Evolutionary conservation across 306 rosid species (phyloP), one percentile per base, ranked within the genome.

Genomic region (Casuarina equisetifolia): DNA sequence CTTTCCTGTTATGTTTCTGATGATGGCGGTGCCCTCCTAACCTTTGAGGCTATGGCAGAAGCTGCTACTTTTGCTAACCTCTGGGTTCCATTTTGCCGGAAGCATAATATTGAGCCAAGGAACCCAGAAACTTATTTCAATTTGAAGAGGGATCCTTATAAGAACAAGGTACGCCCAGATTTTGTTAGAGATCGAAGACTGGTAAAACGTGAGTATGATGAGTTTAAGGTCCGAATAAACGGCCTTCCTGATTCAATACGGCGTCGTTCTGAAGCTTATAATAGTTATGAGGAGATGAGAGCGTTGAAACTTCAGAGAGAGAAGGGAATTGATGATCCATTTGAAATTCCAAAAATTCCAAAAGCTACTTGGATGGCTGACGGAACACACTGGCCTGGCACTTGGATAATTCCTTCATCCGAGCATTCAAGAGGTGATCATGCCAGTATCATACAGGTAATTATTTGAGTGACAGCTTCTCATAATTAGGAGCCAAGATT

Each of bases 11-110:
- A 88, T 84, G 97, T 91, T 74, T 91, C 97, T 71, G 97, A 91
- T 6, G 97, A 91, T 53, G 97, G 97, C 5, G 92, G 97, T n/a
- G 87, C 94, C n/a, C 97, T 91, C 39, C 83, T 91, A 35, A 91
- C 97, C 48, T 91, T 91, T 62, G 94, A 91, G 86, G 97, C 97
- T 74, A 89, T 88, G 94, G 97, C 97, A 1, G 92, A 89, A 87
- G 97, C 97, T 40, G 90, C 97, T n/a, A 88, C 90, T 80, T 91
- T 91, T 86, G 94, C 94, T 74, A 79, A 88, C 73, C 49, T 91
- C 83, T 91, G 97, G 97, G 94, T 89, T 16, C 97, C 97, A 3
- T 91, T 91, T 79, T 89, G 94, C 55, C 80, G 94, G 79, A 91
- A 91, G 85, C 97, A 91, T 78, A 83, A 61, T 66, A 82, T 91